Percentiles rank a stretch among this genome's conserved stretches.
These are phyloP conservation scores for Colletotrichum plurivorum DNA, from an alignment of 2,329 filamentous ascomycete genomes.

Conservation along the genomic window DNA sequence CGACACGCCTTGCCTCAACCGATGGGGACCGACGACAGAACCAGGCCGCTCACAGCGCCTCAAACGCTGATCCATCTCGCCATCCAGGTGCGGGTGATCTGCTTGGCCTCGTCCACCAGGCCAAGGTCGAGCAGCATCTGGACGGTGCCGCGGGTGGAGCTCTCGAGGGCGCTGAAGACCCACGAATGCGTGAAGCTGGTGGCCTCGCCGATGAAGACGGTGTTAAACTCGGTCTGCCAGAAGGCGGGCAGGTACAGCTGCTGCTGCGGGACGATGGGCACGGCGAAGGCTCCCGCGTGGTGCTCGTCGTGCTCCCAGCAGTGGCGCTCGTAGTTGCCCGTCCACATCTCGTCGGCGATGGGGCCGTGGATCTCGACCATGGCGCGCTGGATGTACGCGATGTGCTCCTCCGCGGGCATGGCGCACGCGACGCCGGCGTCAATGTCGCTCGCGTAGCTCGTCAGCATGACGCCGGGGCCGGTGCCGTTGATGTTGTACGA, in stretches of 20 bases:
- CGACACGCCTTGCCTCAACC: too few species aligned
- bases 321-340: slow-evolving; percentile 69
- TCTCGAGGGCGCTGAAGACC: slow-evolving; percentile 66
- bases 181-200: slow-evolving; percentile 71
- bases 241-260: slow-evolving; percentile 73
- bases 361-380: slow-evolving; percentile 69
- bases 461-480: slow-evolving; percentile 65
- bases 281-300: slow-evolving; percentile 69
- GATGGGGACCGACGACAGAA: too few species aligned
- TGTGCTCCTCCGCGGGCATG: slow-evolving; percentile 65
- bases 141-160: slow-evolving; percentile 67
- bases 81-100: slow-evolving; percentile 71
- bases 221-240: slow-evolving; percentile 68
- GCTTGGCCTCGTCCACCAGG: slow-evolving; percentile 73
- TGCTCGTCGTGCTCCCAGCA: slow-evolving; percentile 72
- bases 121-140: slow-evolving; percentile 69
- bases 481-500: slow-evolving; percentile 66
- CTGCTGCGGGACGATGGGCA: slow-evolving; percentile 67
- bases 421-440: slow-evolving; percentile 56
- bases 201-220: slow-evolving; percentile 49
- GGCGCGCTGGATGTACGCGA: slow-evolving; percentile 65
- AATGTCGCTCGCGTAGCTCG: slow-evolving; percentile 59
- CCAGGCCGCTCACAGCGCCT: neutral
- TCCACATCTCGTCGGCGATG: slow-evolving; percentile 63
- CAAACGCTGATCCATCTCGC: slow-evolving; percentile 63